Base-by-base conservation (phyloP, 1,139 yeast species). In the Candida glucosophila region DNA sequence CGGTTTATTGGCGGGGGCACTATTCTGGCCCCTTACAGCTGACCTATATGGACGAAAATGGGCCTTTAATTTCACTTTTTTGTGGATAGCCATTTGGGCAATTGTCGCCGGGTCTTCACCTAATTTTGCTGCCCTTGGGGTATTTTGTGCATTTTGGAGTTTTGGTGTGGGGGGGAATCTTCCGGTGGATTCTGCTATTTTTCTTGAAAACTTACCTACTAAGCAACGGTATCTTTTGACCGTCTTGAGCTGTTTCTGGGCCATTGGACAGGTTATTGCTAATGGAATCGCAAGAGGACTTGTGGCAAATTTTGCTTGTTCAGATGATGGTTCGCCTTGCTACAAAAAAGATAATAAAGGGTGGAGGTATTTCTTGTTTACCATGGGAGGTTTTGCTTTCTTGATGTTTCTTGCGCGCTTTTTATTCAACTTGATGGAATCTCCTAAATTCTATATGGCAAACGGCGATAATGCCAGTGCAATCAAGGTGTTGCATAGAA, bases 81-180 rank as follows among this genome's bases (percentile, higher is more conserved):
- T 61, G 27, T 44, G 58, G 29, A 61, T 65, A 2, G 66, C 67
- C 1, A 36, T 59, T 1, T 60, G 57, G 41, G 57, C 64, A 1
- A 37, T 50, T 2, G 40, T 52, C 15, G 57, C 66, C 1, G 69
- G 68, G 1, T 43, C 57, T 1, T 41, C 59, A 8, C 67, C 67
- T 5, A 60, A 52, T 30, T 61, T 61, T 40, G 65, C 55, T 4
- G 58, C 65, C 12, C 34, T 58, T 6, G 66, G 64, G 2, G 46
- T 49, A 0, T 59, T 59, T 37, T 53, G 42, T 15, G 48, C 66
- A 1, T 45, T 61, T 12, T 61, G 67, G 67, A 54, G 63, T 32
- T 54, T 59, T 38, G 68, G 69, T 0, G 68, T 61, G 5, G 68
- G 68, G 2, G 69, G 69, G 1, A 59, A 60, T 30, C 44, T 59